Evolutionary conservation across 23 red algal genomes (phyloP), one percentile per base, ranked within the genome.

Genomic region (Cyanidium caldarium): DNA sequence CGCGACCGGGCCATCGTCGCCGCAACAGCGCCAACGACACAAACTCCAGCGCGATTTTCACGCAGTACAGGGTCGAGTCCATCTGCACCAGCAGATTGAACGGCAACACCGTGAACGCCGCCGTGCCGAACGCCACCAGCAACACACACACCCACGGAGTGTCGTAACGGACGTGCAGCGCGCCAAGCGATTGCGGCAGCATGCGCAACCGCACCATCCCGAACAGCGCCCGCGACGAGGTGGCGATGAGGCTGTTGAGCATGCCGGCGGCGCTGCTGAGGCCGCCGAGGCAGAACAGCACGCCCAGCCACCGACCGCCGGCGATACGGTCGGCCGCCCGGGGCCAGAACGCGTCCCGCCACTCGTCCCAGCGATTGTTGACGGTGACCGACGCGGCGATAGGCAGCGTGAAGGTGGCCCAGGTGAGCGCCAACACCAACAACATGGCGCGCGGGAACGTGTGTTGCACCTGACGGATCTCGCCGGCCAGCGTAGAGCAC

Each of bases 301-400:
- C 39, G 2, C 70, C 42, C 15, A 75, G 58, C 70, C 70, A 75
- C n/a, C 30, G 37, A 39, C 70, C 70, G 38, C 2, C 5, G 43
- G 58, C 40, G 35, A 75, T 34, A 45, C 58, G 70, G 39, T 75
- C 43, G 21, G 38, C 33, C 30, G 70, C 70, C 20, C 16, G 14
- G n/a, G 70, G 70, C 70, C 70, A 75, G 58, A 61, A 75, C 2
- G 70, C 70, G 39, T 75, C 70, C 12, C 45, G 46, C 70, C 70
- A 75, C 35, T 45, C 35, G 2, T 30, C 30, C 70, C 70, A 75
- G 35, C 38, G 19, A 21, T 75, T 34, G 43, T 75, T 75, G 13
- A 38, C 36, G 0, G 70, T 7, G 0, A 75, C 70, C 58, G 70
- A 34, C 3, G 70, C 46, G 39, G 58, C 46, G 12, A 75, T 75